phyloP scores from a whole-genome alignment of 1,284 basidiomycete species.

The Boletus semigastroideus region DNA sequence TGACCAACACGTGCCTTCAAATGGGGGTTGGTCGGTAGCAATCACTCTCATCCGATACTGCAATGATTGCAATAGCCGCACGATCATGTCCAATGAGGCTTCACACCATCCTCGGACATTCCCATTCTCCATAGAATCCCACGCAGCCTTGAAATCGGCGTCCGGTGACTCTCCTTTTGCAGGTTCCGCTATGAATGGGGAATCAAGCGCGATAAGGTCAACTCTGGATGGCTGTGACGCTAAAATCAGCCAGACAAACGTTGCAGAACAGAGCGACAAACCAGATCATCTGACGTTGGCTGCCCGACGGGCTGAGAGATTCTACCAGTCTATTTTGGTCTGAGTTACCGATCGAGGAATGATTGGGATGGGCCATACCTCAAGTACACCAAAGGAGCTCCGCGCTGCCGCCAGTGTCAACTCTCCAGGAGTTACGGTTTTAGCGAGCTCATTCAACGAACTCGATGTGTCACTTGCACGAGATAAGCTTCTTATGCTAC shows the following conservation, averaged over 20 bases:
- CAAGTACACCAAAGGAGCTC: constrained; percentile 12
- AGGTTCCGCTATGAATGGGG: constrained; percentile 58
- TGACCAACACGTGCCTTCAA: constrained; percentile 46
- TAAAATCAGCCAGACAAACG: constrained; percentile 13
- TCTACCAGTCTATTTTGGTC: constrained; percentile 13
- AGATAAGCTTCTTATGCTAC: constrained; percentile 24
- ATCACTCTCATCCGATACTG: constrained; percentile 50
- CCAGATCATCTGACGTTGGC: constrained; percentile 18
- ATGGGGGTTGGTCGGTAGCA: constrained; percentile 53
- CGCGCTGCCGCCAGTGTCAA: constrained; percentile 47
- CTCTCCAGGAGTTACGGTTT: constrained; percentile 56
- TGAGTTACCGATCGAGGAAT: neutral
- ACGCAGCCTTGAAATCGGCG: constrained; percentile 51
- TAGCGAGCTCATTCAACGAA: constrained; percentile 36
- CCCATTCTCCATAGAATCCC: constrained; percentile 49
- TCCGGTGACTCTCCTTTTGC: constrained; percentile 23
- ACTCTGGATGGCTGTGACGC: constrained; percentile 39
- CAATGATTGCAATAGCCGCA: constrained; percentile 51
- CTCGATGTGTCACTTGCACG: constrained; percentile 28
- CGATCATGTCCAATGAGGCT: constrained; percentile 48
- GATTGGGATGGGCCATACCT: constrained; percentile 21
- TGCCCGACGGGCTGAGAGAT: neutral
- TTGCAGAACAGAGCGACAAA: constrained; percentile 13
- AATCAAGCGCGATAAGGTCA: constrained; percentile 70
- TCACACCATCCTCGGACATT: constrained; percentile 67